Evolutionary conservation across 441 rosid genomes (phyloP).

Genomic region (Isatis lusitanica): DNA sequence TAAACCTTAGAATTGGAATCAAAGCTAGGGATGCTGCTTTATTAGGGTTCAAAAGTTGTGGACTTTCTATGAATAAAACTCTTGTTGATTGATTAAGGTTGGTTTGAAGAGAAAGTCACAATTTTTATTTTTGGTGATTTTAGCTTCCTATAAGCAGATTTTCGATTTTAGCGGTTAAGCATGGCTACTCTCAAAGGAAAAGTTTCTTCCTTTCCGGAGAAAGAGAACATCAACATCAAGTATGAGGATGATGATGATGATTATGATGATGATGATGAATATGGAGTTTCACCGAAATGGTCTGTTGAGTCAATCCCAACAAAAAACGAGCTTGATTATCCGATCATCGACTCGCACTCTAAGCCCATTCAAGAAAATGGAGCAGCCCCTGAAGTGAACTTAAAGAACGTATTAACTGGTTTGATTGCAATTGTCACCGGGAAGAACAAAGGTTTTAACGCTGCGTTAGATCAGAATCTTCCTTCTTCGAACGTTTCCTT

Average conservation of each 20-base stretch:
- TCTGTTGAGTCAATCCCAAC: constrained; percentile 34
- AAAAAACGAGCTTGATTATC: constrained; percentile 43
- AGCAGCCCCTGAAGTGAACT: constrained; percentile 68
- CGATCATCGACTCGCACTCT: constrained; percentile 38
- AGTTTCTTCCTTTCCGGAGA: constrained; percentile 43
- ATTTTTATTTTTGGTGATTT: too few species aligned
- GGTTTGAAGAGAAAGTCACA: too few species aligned
- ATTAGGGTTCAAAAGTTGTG: too few species aligned
- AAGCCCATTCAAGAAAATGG: constrained; percentile 18
- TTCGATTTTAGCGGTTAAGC: neutral
- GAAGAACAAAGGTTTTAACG: constrained; percentile 43
- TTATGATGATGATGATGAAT: constrained; percentile 45
- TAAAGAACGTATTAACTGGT: constrained; percentile 79
- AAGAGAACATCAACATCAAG: constrained; percentile 39
- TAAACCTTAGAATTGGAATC: neutral
- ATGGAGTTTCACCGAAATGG: constrained; percentile 35
- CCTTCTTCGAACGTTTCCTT: constrained; percentile 75
- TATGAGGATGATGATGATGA: constrained; percentile 47
- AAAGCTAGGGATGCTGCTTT: neutral
- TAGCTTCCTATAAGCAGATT: too few species aligned
- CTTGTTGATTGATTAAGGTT: neutral
- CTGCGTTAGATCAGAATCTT: constrained; percentile 35
- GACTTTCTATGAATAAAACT: neutral
- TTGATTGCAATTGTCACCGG: constrained; percentile 84
- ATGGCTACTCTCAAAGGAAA: constrained; percentile 61